Conservation (phyloP, 2,329 filamentous ascomycete genomes). For the Aspergillus puulaauensis region DNA sequence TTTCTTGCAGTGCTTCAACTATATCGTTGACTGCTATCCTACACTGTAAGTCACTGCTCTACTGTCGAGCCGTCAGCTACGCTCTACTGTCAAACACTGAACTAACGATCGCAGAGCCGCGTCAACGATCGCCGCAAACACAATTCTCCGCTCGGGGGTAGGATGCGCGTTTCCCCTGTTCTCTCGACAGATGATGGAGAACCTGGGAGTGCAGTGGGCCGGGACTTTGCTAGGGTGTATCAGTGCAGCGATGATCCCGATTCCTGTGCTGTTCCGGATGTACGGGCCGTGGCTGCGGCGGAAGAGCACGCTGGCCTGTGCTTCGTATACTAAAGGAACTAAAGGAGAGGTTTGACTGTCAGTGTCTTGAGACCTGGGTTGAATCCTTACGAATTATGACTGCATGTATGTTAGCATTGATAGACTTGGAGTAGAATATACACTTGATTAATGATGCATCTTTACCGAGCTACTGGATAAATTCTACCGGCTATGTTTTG, state of each 20-base stretch:
- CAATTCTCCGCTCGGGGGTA: constrained; percentile 38
- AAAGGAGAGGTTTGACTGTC: constrained; percentile 5
- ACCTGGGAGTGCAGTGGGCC: constrained; percentile 41
- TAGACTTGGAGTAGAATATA: no score
- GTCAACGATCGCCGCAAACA: constrained; percentile 41
- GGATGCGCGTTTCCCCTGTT: constrained; percentile 42
- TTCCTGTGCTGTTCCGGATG: constrained; percentile 34
- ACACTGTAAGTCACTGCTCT: constrained; percentile 32
- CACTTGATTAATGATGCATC: no score
- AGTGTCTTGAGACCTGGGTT: no score
- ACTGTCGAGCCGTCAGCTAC: background rate
- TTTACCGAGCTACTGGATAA: no score
- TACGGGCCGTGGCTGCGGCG: constrained; percentile 32
- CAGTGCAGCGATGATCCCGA: constrained; percentile 37
- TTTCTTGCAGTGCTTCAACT: constrained; percentile 26
- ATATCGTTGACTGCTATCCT: constrained; percentile 43
- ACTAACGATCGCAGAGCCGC: constrained; percentile 30
- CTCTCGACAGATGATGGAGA: constrained; percentile 39
- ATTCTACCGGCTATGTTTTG: no score
- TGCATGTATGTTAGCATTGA: no score
- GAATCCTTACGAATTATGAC: no score
- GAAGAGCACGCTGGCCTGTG: constrained; percentile 27
- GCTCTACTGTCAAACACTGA: no score
- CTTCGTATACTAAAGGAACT: constrained; percentile 7
- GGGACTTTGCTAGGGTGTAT: constrained; percentile 40